Conservation (phyloP, 2,329 filamentous ascomycete genomes). For the Clarireedia paspali region DNA sequence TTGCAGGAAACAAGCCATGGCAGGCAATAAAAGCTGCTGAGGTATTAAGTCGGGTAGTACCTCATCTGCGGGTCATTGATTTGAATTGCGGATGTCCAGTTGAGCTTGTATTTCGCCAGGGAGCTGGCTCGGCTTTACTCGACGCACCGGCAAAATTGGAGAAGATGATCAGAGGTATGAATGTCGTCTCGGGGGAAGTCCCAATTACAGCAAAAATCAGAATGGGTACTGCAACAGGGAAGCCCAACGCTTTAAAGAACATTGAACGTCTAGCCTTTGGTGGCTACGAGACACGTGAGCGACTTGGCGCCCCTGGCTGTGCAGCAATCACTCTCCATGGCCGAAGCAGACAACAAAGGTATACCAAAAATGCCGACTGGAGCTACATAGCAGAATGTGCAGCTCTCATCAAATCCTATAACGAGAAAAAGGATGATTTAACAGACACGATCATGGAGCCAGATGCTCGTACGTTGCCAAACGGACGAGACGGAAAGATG, state of each 20-base stretch:
- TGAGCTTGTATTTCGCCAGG: conserved; percentile 81
- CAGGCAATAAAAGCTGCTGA: conserved; percentile 84
- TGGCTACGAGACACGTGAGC: conserved; percentile 59
- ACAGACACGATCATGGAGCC: conserved; percentile 72
- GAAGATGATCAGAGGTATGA: conserved; percentile 95
- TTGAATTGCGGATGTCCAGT: conserved; percentile 97
- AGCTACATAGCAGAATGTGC: conserved; percentile 86
- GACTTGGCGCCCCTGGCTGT: conserved; percentile 71
- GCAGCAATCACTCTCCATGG: conserved; percentile 96
- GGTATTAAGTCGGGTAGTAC: conserved; percentile 66
- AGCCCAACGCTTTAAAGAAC: conserved; percentile 72
- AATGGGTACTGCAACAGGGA: conserved; percentile 75
- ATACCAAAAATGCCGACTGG: conserved; percentile 91
- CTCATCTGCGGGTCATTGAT: conserved; percentile 82
- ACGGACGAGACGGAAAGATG: conserved; percentile 57
- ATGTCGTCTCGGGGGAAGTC: conserved; percentile 79
- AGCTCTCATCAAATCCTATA: conserved; percentile 73
- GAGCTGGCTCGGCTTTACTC: conserved; percentile 86
- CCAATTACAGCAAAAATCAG: conserved; percentile 94
- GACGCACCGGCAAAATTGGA: conserved; percentile 82
- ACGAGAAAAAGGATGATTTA: conserved; percentile 55
- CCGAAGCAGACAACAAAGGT: conserved; percentile 86
- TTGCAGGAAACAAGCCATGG: conserved; percentile 89
- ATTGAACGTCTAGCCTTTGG: conserved; percentile 80
- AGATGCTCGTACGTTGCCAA: conserved; percentile 65